Percentiles rank a stretch among this genome's conserved stretches.
phyloP scores from a whole-genome alignment of 768 basidiomycete species.

The Mycena crocata region DNA sequence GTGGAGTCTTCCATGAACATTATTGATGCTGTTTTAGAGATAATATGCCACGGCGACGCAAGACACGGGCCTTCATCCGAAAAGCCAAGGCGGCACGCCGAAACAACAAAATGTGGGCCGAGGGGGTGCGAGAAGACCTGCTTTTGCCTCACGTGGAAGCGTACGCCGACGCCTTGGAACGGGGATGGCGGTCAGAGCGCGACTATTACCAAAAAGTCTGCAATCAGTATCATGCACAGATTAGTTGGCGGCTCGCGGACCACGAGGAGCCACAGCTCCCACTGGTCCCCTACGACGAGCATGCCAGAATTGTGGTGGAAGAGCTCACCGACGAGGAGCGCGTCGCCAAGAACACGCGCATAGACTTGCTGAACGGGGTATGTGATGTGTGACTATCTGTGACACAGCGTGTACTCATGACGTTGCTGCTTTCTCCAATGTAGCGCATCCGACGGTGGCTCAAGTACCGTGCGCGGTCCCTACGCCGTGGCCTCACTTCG shows the following conservation, averaged over 20 bases:
- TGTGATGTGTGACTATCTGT: background rate
- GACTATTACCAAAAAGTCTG: slow-evolving; percentile 10
- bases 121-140: background rate
- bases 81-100: background rate
- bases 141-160: background rate
- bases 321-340: background rate
- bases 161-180: slow-evolving; percentile 9
- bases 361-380: background rate
- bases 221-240: slow-evolving; percentile 11
- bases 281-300: background rate
- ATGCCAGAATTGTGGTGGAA: background rate
- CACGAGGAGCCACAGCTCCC: slow-evolving; percentile 9
- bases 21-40: too few species aligned
- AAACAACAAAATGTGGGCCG: slow-evolving; percentile 7
- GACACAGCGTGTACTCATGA: background rate
- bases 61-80: background rate
- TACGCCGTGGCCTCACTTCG: background rate
- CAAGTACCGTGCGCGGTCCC: background rate
- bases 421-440: background rate
- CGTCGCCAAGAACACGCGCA: background rate
- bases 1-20: too few species aligned
- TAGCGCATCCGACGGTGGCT: slow-evolving; percentile 19
- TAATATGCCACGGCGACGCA: too few species aligned
- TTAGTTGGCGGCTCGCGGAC: background rate
- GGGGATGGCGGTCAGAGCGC: slow-evolving; percentile 5